Percentiles rank a stretch among this genome's conserved stretches.
phyloP scores from a whole-genome alignment of 2,329 filamentous ascomycete species.

The Aspergillus pseudotamarii region DNA sequence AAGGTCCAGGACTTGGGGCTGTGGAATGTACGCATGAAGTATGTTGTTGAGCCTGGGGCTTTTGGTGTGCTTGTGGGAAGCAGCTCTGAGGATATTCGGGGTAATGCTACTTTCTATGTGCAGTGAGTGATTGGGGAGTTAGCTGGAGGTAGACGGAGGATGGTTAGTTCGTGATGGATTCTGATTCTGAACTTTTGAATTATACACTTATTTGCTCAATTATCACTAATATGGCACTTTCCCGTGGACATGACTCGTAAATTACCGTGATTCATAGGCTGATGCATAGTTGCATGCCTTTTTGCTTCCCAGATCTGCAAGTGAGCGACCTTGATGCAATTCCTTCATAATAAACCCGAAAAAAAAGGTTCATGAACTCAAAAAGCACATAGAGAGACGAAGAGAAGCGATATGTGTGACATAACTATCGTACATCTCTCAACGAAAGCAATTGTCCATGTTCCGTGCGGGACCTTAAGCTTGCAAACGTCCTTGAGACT shows the following conservation, averaged over 20 bases:
- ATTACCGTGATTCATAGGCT: background rate
- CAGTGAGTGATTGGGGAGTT: conserved; percentile 14
- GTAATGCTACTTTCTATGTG: conserved; percentile 36
- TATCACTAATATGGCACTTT: background rate
- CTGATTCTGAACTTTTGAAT: background rate
- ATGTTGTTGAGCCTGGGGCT: conserved; percentile 72
- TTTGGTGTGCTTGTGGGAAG: conserved; percentile 65
- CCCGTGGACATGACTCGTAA: background rate
- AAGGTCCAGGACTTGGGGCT: conserved; percentile 56
- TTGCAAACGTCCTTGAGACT: background rate
- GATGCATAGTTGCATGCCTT: background rate
- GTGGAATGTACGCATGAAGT: conserved; percentile 65
- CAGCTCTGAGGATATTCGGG: conserved; percentile 44
- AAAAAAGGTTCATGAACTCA: background rate
- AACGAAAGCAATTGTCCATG: background rate
- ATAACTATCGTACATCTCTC: background rate
- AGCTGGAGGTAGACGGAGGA: too few relatives aligned
- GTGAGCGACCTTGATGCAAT: background rate
- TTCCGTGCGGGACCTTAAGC: background rate
- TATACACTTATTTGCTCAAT: background rate
- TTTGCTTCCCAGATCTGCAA: background rate
- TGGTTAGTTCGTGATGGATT: background rate
- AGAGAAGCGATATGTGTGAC: background rate
- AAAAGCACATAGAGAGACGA: background rate
- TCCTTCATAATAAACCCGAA: background rate